phyloP scores from a whole-genome alignment of 106 monocot genomes.

The Alisma plantagoaquatica region DNA sequence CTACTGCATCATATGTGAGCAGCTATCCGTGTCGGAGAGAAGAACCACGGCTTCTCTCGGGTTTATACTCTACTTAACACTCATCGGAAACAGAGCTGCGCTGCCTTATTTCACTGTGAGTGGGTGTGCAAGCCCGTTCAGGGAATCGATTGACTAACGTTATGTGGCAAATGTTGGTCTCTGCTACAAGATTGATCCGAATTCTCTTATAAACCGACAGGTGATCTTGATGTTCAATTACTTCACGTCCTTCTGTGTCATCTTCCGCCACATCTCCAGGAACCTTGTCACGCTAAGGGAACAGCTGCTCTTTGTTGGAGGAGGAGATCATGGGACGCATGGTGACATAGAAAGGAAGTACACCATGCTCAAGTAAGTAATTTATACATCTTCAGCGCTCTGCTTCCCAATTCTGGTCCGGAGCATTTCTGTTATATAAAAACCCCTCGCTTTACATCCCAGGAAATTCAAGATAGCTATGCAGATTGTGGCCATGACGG shows the following conservation, averaged over 20 bases:
- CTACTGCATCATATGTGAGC: conserved; percentile 85
- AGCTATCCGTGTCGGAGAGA: conserved; percentile 56
- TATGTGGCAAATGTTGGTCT: not conserved
- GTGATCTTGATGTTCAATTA: conserved; percentile 55
- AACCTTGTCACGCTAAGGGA: conserved; percentile 59
- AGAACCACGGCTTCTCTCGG: conserved; percentile 58
- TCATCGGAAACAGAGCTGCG: conserved; percentile 69
- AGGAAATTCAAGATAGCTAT: conserved; percentile 86
- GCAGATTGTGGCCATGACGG: conserved; percentile 63
- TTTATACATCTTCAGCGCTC: not conserved
- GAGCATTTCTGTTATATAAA: not conserved
- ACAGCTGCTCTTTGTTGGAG: conserved; percentile 42
- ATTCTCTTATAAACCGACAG: conserved; percentile 16
- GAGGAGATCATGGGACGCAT: conserved; percentile 54
- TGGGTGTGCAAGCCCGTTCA: too few relatives aligned
- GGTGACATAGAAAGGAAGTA: conserved; percentile 51
- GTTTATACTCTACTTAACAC: conserved; percentile 57
- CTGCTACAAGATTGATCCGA: too few relatives aligned
- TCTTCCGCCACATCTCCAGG: conserved; percentile 51
- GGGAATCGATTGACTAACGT: too few relatives aligned
- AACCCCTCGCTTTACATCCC: not conserved
- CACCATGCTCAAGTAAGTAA: conserved; percentile 74
- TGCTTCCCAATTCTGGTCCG: not conserved
- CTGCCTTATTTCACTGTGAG: conserved; percentile 81
- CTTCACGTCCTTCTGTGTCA: conserved; percentile 52